Base-by-base conservation (phyloP, 73 alveolate species). In the Paramecium biaurelia region DNA sequence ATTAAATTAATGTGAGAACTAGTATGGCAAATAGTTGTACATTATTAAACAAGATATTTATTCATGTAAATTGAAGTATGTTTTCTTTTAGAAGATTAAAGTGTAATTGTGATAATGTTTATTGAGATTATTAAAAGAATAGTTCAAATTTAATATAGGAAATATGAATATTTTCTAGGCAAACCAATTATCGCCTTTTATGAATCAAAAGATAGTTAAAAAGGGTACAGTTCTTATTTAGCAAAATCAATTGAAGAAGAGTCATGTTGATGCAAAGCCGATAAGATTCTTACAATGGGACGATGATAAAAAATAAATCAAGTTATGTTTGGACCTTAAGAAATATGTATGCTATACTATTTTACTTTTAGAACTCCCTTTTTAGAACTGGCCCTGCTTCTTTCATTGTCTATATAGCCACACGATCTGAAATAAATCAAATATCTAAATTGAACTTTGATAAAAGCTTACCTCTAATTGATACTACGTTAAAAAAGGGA, bases 311-410 rank as follows among this genome's bases (percentile, higher is more conserved):
- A 72, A 72, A 72, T 14, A 30, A 32, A 38, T 72, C 4, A 72
- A 72, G 14, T 72, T 72, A 35, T 34, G 86, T 37, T 11, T 72
- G n/a, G 86, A 72, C 34, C 7, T 72, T 10, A 32, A 72, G 45
- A 72, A 20, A 72, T 72, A 72, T 34, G 86, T 72, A 72, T 32
- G 32, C 18, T 34, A 38, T 38, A 38, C 47, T 10, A 38, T 7
- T 38, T 38, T 38, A 7, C 47, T 38, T 38, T 15, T 72, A 72
- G 86, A 72, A 72, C 18, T 72, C 38, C 1, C 37, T 72, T 0
- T 72, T 72, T 35, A 30, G 86, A 37, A 72, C 86, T 14, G 86
- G 86, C 15, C 86, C 86, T 12, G 56, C 86, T 35, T 34, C 86
- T 32, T 35, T 72, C 8, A 10, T 72, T 2, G 26, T 72, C 0